Evolutionary conservation across 2,329 filamentous ascomycete genomes (phyloP).

Genomic region (Arthrobotrys conoides): DNA sequence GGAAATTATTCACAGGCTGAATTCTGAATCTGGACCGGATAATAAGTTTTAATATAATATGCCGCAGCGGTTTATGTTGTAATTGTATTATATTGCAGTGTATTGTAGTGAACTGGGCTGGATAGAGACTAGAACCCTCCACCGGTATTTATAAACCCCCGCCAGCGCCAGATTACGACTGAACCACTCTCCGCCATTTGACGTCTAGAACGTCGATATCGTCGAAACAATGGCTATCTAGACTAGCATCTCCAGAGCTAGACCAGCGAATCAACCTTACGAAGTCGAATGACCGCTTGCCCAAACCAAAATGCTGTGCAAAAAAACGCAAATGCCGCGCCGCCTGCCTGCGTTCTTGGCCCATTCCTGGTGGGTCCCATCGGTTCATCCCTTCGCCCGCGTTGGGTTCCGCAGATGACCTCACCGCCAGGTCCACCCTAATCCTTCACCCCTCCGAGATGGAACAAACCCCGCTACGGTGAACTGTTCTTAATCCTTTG

Average conservation of each 20-base stretch:
- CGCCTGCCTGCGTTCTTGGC: neutral
- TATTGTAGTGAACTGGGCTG: neutral
- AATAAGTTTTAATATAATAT: neutral
- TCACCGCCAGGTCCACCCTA: neutral
- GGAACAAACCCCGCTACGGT: slow-evolving; percentile 4
- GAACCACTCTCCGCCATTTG: neutral
- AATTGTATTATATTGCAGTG: neutral
- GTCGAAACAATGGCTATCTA: neutral
- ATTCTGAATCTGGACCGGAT: neutral
- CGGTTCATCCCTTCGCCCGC: slow-evolving; percentile 8
- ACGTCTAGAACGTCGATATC: neutral
- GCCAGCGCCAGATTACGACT: neutral
- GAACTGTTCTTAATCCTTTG: neutral
- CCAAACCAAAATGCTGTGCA: neutral
- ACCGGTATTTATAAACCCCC: neutral
- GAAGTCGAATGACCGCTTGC: neutral
- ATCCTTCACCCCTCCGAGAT: slow-evolving; percentile 16
- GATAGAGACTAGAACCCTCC: neutral
- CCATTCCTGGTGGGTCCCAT: neutral
- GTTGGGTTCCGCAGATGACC: neutral
- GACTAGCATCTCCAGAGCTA: neutral
- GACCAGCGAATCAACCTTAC: neutral
- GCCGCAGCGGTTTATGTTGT: neutral
- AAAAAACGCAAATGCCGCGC: neutral
- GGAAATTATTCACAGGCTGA: neutral